Evolutionary conservation across 2,329 filamentous ascomycete species (phyloP).

Genomic region (Aspergillus sp.): DNA sequence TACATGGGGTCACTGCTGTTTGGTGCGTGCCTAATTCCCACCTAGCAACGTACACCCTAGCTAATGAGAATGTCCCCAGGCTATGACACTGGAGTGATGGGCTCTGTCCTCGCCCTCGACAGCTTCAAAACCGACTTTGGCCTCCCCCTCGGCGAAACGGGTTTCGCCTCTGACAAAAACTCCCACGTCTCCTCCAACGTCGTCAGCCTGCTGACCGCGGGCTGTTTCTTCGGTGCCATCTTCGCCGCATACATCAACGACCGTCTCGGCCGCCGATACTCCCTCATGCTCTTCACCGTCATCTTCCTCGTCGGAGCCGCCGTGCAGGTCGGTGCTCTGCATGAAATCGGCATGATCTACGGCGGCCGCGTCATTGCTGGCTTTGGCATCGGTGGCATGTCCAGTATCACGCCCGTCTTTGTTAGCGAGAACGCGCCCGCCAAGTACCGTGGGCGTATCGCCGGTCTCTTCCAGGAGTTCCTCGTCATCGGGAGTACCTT

Average conservation of each 20-base stretch:
- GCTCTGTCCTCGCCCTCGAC: conserved; percentile 43
- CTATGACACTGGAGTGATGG: conserved; percentile 51
- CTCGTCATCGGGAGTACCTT: conserved; percentile 51
- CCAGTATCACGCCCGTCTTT: conserved; percentile 43
- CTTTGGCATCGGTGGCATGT: conserved; percentile 45
- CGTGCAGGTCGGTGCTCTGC: conserved; percentile 37
- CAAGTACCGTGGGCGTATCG: conserved; percentile 38
- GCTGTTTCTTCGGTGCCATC: conserved; percentile 47
- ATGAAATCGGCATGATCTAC: conserved; percentile 40
- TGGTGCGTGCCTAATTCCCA: conserved; percentile 31
- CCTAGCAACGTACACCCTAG: neutral
- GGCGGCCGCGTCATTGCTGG: conserved; percentile 44
- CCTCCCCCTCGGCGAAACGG: conserved; percentile 36
- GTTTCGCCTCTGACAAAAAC: conserved; percentile 39
- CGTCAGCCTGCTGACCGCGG: conserved; percentile 43
- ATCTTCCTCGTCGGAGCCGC: conserved; percentile 43
- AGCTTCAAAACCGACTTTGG: conserved; percentile 49
- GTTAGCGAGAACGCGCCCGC: conserved; percentile 42
- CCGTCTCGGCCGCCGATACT: conserved; percentile 40
- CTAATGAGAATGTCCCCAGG: conserved; percentile 28
- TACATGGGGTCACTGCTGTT: conserved; percentile 52
- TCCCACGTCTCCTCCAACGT: conserved; percentile 45
- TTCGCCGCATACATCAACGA: conserved; percentile 42
- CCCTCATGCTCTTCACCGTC: conserved; percentile 39
- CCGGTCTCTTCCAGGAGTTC: conserved; percentile 44